A percentile compares a stretch with the other conserved stretches of the same genome.
phyloP scores from a whole-genome alignment of 345 rosid species.

The Mercurialis annua region DNA sequence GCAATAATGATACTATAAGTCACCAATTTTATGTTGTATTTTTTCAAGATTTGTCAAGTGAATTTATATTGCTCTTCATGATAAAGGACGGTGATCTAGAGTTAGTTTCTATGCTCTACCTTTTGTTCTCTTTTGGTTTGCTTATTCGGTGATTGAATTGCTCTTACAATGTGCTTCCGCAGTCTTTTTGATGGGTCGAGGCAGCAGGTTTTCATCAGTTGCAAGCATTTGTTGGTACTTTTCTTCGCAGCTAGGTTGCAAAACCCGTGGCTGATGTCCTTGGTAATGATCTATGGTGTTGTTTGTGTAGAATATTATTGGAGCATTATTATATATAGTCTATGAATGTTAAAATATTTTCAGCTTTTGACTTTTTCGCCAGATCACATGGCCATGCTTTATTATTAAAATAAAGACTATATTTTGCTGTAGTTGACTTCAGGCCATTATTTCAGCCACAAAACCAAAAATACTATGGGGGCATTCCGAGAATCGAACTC shows the following conservation, averaged over 20 bases:
- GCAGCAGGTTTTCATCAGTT: neutral
- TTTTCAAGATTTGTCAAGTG: neutral
- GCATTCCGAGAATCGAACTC: conserved; percentile 55
- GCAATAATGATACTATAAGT: neutral
- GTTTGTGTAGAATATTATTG: neutral
- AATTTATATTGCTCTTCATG: neutral
- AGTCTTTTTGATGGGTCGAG: neutral
- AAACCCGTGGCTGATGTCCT: neutral
- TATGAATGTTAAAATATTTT: neutral
- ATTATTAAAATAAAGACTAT: neutral
- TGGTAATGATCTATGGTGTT: neutral
- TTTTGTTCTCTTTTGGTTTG: neutral
- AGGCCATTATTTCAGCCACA: neutral
- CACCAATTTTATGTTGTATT: neutral
- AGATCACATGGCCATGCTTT: neutral
- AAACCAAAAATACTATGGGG: neutral
- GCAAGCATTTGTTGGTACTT: neutral
- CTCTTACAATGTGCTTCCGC: neutral
- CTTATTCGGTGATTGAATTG: neutral
- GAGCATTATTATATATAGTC: neutral
- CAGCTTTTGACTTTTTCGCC: neutral
- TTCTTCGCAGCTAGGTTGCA: neutral
- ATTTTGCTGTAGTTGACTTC: neutral
- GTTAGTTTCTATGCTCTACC: neutral
- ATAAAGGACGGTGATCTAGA: neutral